phyloP scores from a whole-genome alignment of 352 stramenopile species.

The Pythium rhizo-oryzae region DNA sequence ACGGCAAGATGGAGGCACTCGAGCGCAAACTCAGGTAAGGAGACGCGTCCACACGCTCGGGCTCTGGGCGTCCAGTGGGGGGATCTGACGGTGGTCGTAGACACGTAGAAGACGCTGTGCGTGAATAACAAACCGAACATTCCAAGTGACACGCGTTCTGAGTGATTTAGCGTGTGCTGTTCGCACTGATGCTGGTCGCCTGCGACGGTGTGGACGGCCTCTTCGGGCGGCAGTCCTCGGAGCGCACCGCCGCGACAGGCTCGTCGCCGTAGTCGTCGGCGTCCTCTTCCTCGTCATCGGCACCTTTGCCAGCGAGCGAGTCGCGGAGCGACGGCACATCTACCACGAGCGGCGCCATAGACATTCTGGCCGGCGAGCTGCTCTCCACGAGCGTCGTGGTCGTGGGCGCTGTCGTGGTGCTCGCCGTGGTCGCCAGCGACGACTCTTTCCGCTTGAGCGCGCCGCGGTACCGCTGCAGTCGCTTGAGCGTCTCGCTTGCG shows the following conservation, averaged over 20 bases:
- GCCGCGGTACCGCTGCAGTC: constrained; percentile 55
- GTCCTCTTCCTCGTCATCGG: constrained; percentile 14
- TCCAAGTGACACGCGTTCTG: background rate
- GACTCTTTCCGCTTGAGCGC: constrained; percentile 10
- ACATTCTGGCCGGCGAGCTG: background rate
- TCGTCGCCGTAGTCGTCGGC: background rate
- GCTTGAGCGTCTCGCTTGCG: constrained; percentile 49
- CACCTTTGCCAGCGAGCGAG: background rate
- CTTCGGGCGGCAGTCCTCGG: constrained; percentile 20
- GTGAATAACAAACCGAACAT: background rate
- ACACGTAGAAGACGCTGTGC: constrained; percentile 18
- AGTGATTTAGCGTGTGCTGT: background rate
- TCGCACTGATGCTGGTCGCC: background rate
- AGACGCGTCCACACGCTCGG: too few species aligned
- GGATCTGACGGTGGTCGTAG: background rate
- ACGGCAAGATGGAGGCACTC: constrained; percentile 46
- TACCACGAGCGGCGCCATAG: background rate
- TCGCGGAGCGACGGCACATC: constrained; percentile 14
- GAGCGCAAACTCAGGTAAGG: constrained; percentile 48
- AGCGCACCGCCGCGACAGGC: constrained; percentile 4
- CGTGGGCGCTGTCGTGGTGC: background rate
- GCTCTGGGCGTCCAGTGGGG: background rate
- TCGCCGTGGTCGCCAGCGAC: background rate
- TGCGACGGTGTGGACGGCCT: background rate
- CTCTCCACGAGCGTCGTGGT: background rate